These are phyloP conservation scores for Ceratobasidium sp. DNA, from an alignment of 1,284 basidiomycete genomes.

Conservation along the genomic window DNA sequence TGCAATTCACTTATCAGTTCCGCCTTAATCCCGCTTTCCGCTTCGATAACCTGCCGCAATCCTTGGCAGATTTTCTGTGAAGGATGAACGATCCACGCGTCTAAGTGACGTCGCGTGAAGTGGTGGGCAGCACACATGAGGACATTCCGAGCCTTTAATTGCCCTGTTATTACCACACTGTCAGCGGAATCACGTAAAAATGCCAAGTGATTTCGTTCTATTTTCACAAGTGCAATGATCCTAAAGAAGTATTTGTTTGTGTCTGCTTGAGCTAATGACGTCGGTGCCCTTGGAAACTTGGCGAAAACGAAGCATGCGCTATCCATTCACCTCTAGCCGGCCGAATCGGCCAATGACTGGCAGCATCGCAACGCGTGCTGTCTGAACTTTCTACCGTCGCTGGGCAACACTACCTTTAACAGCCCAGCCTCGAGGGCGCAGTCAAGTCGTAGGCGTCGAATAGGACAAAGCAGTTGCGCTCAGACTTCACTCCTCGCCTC, in stretches of 20 bases:
- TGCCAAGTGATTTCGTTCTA: background rate
- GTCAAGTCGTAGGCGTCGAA: background rate
- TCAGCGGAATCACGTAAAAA: background rate
- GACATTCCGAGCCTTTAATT: too few species aligned
- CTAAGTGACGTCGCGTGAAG: too few species aligned
- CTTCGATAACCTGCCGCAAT: too few species aligned
- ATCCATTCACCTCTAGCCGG: too few species aligned
- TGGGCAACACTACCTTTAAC: background rate
- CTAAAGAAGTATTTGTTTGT: conserved; percentile 6
- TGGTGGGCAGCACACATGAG: too few species aligned
- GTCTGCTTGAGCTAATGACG: background rate
- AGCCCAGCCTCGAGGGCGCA: background rate
- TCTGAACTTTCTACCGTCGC: background rate
- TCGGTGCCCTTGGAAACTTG: too few species aligned
- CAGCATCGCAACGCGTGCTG: conserved; percentile 7
- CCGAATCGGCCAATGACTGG: background rate
- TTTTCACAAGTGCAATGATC: background rate
- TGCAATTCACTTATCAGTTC: too few species aligned
- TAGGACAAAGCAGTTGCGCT: conserved; percentile 8
- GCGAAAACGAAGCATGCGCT: too few species aligned
- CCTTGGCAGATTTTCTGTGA: too few species aligned
- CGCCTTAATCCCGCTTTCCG: too few species aligned
- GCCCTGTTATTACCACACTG: too few species aligned
- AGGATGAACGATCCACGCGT: too few species aligned
- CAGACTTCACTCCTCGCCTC: conserved; percentile 4